phyloP scores from a whole-genome alignment of 768 basidiomycete species.

The Auriscalpium vulgare region DNA sequence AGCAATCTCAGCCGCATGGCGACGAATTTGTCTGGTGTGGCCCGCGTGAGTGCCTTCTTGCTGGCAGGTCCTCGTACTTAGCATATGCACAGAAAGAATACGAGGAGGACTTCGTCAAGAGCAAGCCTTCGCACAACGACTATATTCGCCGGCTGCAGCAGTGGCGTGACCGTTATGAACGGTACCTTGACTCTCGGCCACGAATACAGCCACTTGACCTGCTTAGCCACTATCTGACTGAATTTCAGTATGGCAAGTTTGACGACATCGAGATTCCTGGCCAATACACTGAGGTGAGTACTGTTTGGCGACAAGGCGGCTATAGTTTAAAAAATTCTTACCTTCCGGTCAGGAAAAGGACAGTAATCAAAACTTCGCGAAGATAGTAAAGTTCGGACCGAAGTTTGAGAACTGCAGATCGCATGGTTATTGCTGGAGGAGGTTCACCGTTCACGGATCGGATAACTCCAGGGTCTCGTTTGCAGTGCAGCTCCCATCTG shows the following conservation, averaged over 20 bases:
- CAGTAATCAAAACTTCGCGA: slow-evolving; percentile 81
- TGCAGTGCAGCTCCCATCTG: slow-evolving; percentile 82
- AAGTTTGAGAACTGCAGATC: slow-evolving; percentile 87
- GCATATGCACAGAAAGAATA: slow-evolving; percentile 59
- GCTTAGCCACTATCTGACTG: slow-evolving; percentile 87
- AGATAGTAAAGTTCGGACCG: slow-evolving; percentile 84
- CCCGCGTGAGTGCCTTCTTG: slow-evolving; percentile 39
- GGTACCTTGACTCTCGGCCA: slow-evolving; percentile 72
- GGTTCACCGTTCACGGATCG: slow-evolving; percentile 84
- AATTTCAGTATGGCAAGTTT: slow-evolving; percentile 96
- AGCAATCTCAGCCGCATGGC: slow-evolving; percentile 53
- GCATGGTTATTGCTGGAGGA: slow-evolving; percentile 80
- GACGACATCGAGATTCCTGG: slow-evolving; percentile 99
- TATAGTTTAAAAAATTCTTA: slow-evolving; percentile 4
- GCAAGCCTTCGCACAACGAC: slow-evolving; percentile 73
- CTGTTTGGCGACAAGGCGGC: background rate
- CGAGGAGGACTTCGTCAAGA: slow-evolving; percentile 82
- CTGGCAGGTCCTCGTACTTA: slow-evolving; percentile 1
- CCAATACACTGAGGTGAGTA: slow-evolving; percentile 85
- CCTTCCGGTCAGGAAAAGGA: slow-evolving; percentile 72
- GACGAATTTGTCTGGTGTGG: slow-evolving; percentile 45
- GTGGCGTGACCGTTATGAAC: slow-evolving; percentile 91
- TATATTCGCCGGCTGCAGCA: slow-evolving; percentile 85
- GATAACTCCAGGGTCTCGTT: slow-evolving; percentile 89
- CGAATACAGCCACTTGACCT: slow-evolving; percentile 79